Conservation (phyloP, 352 stramenopile genomes). For the Globisporangium ultimum region DNA sequence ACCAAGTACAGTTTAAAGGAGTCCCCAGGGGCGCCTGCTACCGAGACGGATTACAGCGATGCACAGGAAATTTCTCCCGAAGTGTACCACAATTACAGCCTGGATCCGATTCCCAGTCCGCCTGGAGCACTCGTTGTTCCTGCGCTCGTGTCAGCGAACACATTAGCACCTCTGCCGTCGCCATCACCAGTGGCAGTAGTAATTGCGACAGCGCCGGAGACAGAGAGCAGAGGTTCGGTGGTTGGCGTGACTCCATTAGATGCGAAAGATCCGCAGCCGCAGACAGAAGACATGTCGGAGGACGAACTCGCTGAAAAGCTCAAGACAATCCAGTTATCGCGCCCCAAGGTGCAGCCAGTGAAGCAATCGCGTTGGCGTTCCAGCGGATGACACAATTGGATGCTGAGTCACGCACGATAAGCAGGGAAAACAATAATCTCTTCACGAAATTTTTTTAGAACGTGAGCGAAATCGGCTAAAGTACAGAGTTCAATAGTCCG, state of each 20-base stretch:
- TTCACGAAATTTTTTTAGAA: no score
- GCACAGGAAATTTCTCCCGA: slow-evolving; percentile 7
- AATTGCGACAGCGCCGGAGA: neutral
- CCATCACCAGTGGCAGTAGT: neutral
- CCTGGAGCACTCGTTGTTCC: slow-evolving; percentile 7
- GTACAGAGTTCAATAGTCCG: neutral
- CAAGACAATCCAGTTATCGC: slow-evolving; percentile 59
- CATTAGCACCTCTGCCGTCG: neutral
- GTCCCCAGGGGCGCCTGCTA: slow-evolving; percentile 10
- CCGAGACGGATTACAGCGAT: slow-evolving; percentile 4
- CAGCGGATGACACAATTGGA: slow-evolving; percentile 3
- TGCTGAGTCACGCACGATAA: neutral
- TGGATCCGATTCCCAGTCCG: slow-evolving; percentile 5
- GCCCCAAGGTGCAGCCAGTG: slow-evolving; percentile 46
- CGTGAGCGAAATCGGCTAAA: neutral
- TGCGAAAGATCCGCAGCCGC: neutral
- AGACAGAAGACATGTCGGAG: slow-evolving; percentile 32
- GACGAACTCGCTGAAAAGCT: slow-evolving; percentile 66
- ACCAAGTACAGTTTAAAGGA: slow-evolving; percentile 32
- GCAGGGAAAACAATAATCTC: no score
- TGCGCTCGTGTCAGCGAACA: neutral
- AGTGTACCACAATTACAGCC: neutral
- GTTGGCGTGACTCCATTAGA: no score
- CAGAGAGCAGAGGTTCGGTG: no score
- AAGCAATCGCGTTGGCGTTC: slow-evolving; percentile 36